Conservation (phyloP, 1,284 basidiomycete genomes). For the Irpex sp. region DNA sequence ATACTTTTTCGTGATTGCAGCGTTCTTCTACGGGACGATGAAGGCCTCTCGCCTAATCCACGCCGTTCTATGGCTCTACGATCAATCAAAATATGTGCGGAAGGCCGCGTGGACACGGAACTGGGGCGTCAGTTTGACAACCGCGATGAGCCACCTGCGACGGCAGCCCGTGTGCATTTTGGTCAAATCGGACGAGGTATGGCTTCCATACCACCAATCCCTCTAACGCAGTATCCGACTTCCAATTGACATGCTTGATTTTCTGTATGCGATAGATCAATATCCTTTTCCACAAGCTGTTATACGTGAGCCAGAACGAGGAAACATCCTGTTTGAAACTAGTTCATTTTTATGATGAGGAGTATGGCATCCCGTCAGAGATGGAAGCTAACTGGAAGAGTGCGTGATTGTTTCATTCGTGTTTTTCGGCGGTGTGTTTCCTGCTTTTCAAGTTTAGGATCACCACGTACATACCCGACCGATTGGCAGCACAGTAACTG, state of each 20-base stretch:
- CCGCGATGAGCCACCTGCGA: slow-evolving; percentile 42
- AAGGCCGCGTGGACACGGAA: slow-evolving; percentile 27
- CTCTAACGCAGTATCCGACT: no score
- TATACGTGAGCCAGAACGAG: slow-evolving; percentile 65
- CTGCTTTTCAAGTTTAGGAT: not conserved
- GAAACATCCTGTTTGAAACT: slow-evolving; percentile 65
- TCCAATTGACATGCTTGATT: not conserved
- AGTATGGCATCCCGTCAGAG: slow-evolving; percentile 50
- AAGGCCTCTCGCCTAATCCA: slow-evolving; percentile 51
- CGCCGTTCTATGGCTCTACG: slow-evolving; percentile 59
- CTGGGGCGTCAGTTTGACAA: slow-evolving; percentile 42
- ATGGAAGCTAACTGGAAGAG: slow-evolving; percentile 62
- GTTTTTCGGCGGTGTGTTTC: slow-evolving; percentile 2
- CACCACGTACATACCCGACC: not conserved
- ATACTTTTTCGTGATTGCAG: slow-evolving; percentile 48
- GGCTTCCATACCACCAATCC: no score
- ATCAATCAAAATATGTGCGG: slow-evolving; percentile 50
- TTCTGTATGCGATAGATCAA: slow-evolving; percentile 44
- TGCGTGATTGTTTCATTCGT: slow-evolving; percentile 23
- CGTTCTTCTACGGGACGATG: slow-evolving; percentile 45
- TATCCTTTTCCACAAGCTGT: slow-evolving; percentile 55
- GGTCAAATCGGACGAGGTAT: slow-evolving; percentile 60
- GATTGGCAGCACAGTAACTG: not conserved
- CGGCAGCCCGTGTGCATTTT: slow-evolving; percentile 56
- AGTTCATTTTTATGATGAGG: slow-evolving; percentile 55